Base-by-base conservation (phyloP, 257 asterid genomes). In the Gentiana macrophylla region DNA sequence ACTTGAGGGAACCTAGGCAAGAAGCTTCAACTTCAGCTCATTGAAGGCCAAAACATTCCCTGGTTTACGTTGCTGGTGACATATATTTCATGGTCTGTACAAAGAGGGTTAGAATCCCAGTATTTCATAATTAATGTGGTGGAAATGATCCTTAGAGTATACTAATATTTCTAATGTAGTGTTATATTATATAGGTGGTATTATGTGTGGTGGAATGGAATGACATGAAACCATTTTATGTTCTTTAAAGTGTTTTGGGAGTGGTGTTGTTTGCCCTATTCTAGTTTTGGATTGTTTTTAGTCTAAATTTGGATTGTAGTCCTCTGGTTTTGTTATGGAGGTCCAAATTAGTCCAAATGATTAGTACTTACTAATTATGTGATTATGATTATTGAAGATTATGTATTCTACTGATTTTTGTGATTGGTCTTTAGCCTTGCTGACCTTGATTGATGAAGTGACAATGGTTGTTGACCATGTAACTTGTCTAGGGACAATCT, bases 1-100 rank as follows among this genome's bases (percentile, higher is more conserved):
- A 79, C 79, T 78, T 91, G 84, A 84, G 98, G 77, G 98, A 88
- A 70, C 80, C 92, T 59, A 91, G 98, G 62, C 92, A 80, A 43
- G 96, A 83, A 72, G 94, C 89, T 71, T 86, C 88, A 35, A 71
- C 84, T 43, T 82, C 92, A 49, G 79, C 80, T 41, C 86, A 92
- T 49, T 75, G 75, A 73, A 38, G 62, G 62, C 60, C 66, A 46
- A 50, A 53, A 63, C 64, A 41, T 62, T 73, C 75, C 74, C 68
- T 71, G 74, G 69, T 41, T 68, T 64, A 71, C 80, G 72, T 63
- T 77, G 84, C 77, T 67, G 60, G 82, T 78, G 74, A 75, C 57
- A 64, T 70, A 72, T 66, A 53, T 67, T 60, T 72, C 60, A 58
- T 59, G 81, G 67, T 57, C 71, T 81, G 95, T 80, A 88, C 79